Conservation (phyloP, 1,139 yeast species). For the Pichia sp. region DNA sequence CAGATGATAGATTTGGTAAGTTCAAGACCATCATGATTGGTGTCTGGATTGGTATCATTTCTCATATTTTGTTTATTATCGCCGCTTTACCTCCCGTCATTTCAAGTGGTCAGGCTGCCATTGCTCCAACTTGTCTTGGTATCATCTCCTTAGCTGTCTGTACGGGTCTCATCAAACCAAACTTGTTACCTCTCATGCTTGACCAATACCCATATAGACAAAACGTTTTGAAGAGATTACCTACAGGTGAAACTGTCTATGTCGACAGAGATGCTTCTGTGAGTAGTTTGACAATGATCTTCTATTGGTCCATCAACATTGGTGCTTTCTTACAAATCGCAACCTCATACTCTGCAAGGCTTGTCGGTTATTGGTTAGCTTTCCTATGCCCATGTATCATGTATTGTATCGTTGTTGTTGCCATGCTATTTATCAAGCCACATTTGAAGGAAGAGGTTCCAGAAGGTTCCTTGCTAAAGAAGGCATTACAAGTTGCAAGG, state of each 20-base stretch:
- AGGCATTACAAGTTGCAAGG: conserved; percentile 34
- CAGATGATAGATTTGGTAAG: conserved; percentile 37
- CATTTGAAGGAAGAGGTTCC: conserved; percentile 33
- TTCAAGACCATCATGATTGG: conserved; percentile 38
- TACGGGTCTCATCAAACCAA: conserved; percentile 45
- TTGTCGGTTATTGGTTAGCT: conserved; percentile 75
- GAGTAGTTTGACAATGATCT: conserved; percentile 66
- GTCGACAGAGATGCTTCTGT: conserved; percentile 67
- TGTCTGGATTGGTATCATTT: conserved; percentile 32
- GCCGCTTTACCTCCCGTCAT: conserved; percentile 37
- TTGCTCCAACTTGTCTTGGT: conserved; percentile 35
- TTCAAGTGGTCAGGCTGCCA: conserved; percentile 30
- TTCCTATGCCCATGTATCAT: conserved; percentile 52
- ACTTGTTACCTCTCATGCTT: conserved; percentile 41
- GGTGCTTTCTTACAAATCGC: conserved; percentile 77
- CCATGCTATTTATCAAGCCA: conserved; percentile 13
- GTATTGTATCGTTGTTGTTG: conserved; percentile 25
- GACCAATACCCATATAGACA: conserved; percentile 46
- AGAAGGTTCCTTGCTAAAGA: conserved; percentile 42
- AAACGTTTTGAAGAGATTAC: conserved; percentile 51
- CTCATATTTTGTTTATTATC: conserved; percentile 35
- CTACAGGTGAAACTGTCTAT: conserved; percentile 62
- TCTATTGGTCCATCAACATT: conserved; percentile 73
- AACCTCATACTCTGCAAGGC: conserved; percentile 62
- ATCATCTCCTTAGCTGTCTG: conserved; percentile 35